Conservation (phyloP, 345 rosid genomes). For the Camelina neglecta region DNA sequence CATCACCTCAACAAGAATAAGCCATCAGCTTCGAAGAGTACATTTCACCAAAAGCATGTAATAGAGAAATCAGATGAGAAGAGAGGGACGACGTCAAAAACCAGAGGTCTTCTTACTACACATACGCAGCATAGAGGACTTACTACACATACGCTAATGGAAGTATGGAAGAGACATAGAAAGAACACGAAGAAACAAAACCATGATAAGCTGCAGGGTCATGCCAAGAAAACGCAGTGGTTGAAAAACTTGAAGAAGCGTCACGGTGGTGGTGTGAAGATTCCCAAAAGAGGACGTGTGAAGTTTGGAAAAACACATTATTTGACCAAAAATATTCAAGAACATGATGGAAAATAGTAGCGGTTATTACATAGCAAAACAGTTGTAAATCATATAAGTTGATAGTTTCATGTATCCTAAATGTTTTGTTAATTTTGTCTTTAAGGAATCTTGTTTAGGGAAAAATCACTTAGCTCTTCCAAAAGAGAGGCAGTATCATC, state of each 20-base stretch:
- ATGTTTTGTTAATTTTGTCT: not conserved
- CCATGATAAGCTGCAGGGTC: conserved; percentile 17
- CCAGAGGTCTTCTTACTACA: conserved; percentile 33
- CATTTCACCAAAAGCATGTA: conserved; percentile 39
- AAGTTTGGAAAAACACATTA: conserved; percentile 38
- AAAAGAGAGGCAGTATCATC: not conserved
- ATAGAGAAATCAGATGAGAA: conserved; percentile 23
- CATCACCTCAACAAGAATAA: conserved; percentile 18
- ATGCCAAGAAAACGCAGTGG: conserved; percentile 44
- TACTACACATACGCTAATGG: conserved; percentile 48
- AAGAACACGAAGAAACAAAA: conserved; percentile 52
- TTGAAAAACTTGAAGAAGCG: conserved; percentile 50
- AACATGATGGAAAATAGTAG: conserved; percentile 30
- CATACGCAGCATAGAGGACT: conserved; percentile 46
- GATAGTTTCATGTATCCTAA: conserved; percentile 9
- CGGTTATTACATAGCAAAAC: conserved; percentile 2
- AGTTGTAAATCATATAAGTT: not conserved
- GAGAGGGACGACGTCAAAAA: conserved; percentile 33
- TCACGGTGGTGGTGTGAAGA: conserved; percentile 48
- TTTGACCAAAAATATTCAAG: conserved; percentile 6
- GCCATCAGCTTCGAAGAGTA: conserved; percentile 51
- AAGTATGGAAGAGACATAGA: conserved; percentile 57
- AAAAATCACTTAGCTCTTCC: conserved; percentile 12
- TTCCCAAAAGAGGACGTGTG: conserved; percentile 47
- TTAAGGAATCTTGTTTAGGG: conserved; percentile 21